phyloP scores from a whole-genome alignment of 495 filamentous ascomycete species.

The Aspergillus biplanus region DNA sequence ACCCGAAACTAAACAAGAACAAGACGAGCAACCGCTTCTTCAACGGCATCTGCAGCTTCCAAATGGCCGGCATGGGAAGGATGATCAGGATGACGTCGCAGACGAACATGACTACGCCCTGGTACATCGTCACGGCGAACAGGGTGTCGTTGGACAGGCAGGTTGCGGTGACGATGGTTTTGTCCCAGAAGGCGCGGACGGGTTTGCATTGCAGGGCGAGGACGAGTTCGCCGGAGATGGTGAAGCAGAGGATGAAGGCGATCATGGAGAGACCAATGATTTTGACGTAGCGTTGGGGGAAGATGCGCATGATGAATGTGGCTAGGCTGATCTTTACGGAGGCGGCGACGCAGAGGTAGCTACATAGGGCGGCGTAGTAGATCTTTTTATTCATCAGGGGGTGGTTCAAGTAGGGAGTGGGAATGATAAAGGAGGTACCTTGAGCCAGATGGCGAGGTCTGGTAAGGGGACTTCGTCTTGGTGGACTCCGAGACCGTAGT shows the following conservation, averaged over 20 bases:
- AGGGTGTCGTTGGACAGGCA: slow-evolving; percentile 22
- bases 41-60: slow-evolving; percentile 44
- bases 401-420: not conserved
- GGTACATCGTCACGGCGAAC: slow-evolving; percentile 24
- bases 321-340: slow-evolving; percentile 26
- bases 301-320: slow-evolving; percentile 29
- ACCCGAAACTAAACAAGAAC: slow-evolving; percentile 49
- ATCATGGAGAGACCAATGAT: slow-evolving; percentile 19
- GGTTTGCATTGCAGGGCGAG: slow-evolving; percentile 27
- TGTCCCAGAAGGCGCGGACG: slow-evolving; percentile 22
- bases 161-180: slow-evolving; percentile 11
- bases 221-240: slow-evolving; percentile 23
- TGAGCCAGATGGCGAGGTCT: slow-evolving; percentile 7
- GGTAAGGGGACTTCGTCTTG: slow-evolving; percentile 1
- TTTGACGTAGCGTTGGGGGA: slow-evolving; percentile 20
- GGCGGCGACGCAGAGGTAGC: slow-evolving; percentile 25
- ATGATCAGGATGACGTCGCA: slow-evolving; percentile 54
- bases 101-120: slow-evolving; percentile 37
- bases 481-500: slow-evolving; percentile 18
- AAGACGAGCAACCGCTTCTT: slow-evolving; percentile 52
- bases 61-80: slow-evolving; percentile 52
- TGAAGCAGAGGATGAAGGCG: slow-evolving; percentile 17
- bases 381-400: not conserved
- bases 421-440: not conserved
- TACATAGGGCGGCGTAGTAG: slow-evolving; percentile 22